Conservation (phyloP, 2,329 filamentous ascomycete genomes). For the Fusarium sterilihyphosum region DNA sequence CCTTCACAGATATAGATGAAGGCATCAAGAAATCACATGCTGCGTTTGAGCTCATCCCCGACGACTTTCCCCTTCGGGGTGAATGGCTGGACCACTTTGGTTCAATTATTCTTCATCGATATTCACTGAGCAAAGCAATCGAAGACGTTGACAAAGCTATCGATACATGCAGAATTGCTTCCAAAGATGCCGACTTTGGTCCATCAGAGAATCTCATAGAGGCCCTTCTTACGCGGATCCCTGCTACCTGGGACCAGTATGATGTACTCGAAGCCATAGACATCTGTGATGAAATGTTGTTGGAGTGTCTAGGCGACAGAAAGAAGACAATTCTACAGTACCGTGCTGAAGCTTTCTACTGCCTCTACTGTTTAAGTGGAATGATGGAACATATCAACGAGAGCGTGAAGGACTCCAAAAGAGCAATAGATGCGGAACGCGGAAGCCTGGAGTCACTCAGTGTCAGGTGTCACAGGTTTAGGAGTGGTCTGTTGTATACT, state of each 20-base stretch:
- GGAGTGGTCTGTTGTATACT: neutral
- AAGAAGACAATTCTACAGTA: neutral
- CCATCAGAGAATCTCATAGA: neutral
- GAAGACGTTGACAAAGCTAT: neutral
- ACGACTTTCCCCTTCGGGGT: neutral
- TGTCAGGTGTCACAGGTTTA: neutral
- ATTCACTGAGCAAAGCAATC: neutral
- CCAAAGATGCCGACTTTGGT: rapidly evolving
- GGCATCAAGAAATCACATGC: neutral
- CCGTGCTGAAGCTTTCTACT: neutral
- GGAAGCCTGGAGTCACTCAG: neutral
- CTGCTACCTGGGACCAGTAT: neutral
- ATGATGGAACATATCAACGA: neutral
- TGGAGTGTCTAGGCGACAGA: rapidly evolving
- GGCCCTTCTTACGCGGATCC: neutral
- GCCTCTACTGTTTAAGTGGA: neutral
- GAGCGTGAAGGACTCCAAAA: neutral
- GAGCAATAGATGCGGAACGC: neutral
- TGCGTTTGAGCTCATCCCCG: neutral
- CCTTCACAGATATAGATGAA: neutral
- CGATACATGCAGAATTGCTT: neutral
- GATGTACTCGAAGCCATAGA: neutral
- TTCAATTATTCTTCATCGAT: neutral
- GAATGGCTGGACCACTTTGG: neutral
- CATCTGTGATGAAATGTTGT: neutral